These are phyloP conservation scores for Nicotiana tomentosiformis DNA, from an alignment of 257 asterid species.

Conservation along the genomic window DNA sequence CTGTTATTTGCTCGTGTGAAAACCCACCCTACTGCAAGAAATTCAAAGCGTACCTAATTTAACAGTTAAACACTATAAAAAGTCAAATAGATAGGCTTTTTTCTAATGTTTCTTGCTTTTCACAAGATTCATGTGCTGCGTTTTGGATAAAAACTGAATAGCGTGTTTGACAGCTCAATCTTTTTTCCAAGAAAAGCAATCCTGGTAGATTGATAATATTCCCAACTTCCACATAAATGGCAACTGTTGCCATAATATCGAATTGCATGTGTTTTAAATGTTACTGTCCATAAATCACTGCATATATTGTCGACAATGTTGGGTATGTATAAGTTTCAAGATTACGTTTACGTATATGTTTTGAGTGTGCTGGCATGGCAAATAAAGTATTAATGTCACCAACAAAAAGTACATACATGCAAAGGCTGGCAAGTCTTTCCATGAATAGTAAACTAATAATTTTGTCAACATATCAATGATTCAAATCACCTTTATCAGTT, in stretches of 20 bases:
- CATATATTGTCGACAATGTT: background rate
- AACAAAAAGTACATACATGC: background rate
- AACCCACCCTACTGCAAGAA: background rate
- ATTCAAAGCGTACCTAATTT: background rate
- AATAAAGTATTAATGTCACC: background rate
- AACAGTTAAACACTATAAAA: background rate
- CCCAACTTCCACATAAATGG: constrained; percentile 12
- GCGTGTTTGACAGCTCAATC: constrained; percentile 6
- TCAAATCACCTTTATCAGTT: background rate
- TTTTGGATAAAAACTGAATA: constrained; percentile 6
- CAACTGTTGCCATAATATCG: constrained; percentile 6
- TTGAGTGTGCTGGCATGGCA: background rate
- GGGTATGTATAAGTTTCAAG: background rate
- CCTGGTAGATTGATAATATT: background rate
- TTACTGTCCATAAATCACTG: background rate
- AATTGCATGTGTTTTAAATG: constrained; percentile 25
- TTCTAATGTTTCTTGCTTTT: background rate
- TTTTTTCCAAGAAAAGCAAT: constrained; percentile 17
- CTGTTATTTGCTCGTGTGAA: background rate
- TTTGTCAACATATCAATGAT: background rate
- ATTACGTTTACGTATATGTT: background rate
- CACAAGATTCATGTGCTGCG: constrained; percentile 32
- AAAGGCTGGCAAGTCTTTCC: background rate
- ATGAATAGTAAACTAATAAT: background rate
- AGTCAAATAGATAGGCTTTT: background rate